Base-by-base conservation (phyloP, 305 asterid genomes). In the Fraxinus paxiana region DNA sequence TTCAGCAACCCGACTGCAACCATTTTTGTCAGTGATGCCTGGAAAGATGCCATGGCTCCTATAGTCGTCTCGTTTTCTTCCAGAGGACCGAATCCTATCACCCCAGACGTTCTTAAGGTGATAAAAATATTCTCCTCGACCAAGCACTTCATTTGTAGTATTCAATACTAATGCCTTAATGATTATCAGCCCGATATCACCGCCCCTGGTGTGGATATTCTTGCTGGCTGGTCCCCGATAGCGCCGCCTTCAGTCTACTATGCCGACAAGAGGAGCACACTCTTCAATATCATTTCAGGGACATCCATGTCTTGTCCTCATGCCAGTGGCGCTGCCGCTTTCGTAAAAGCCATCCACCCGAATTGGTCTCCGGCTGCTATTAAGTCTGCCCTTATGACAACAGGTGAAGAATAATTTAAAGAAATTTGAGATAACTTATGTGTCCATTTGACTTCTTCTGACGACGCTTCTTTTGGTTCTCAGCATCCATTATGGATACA, bases 281-380 rank as follows among this genome's bases (percentile, higher is more conserved):
- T 86, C 76, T 91, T 83, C 86, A 91, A 89, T 82, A 85, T 91
- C 67, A 67, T 87, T 3, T 90, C 96, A 2, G 96, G 93, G 71
- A 90, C 96, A 22, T 89, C 96, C 82, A 88, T 90, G 92, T 86
- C 92, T 20, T 86, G 91, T 72, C 93, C 96, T 77, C 92, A 90
- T 63, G 93, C 87, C 17, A 86, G 87, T 34, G 96, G 85, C 2
- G 88, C 92, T 7, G 92, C 92, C 10, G 96, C 92, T 77, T 91
- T 83, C 26, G 90, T 90, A 24, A 91, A 91, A 82, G 86, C 96
- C 9, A 82, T 38, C 30, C 84, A 89, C 69, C 92, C 92, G 0
- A 37, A 74, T 9, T 91, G 96, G 93, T 91, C 92, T 3, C 92
- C 96, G 1, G 88, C 96, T 24, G 96, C 96, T 9, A 87, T 91